A percentile compares a stretch with the other conserved stretches of the same genome.
Evolutionary conservation across 2,329 filamentous ascomycete genomes (phyloP).

Genomic region (Delphinella strobiligena): DNA sequence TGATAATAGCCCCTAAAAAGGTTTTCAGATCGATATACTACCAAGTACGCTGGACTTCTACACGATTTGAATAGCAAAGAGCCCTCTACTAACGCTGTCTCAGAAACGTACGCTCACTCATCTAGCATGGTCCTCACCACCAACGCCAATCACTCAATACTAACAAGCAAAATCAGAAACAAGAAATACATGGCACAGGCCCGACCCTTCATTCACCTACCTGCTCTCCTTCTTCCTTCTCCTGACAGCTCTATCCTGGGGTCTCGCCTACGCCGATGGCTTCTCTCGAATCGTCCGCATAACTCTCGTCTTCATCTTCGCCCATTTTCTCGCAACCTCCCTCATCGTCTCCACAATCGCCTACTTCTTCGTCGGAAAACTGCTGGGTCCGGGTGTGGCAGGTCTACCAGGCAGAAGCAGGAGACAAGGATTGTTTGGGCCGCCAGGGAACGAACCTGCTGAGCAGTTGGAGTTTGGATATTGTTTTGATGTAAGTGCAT

Average conservation of each 20-base stretch:
- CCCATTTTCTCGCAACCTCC: constrained; percentile 51
- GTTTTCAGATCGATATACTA: constrained; percentile 62
- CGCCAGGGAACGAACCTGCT: constrained; percentile 34
- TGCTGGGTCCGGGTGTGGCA: constrained; percentile 46
- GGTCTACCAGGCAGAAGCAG: constrained; percentile 39
- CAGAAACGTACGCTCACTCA: constrained; percentile 19
- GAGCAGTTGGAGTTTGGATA: constrained; percentile 59
- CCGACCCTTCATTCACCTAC: constrained; percentile 59
- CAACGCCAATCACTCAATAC: constrained; percentile 1
- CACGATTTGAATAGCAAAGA: not conserved
- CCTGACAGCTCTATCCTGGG: constrained; percentile 44
- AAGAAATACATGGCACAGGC: constrained; percentile 58
- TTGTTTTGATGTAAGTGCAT: constrained; percentile 57
- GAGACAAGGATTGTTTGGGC: constrained; percentile 46
- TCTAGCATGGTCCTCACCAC: no score
- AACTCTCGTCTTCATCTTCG: constrained; percentile 36
- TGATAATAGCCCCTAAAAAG: constrained; percentile 58
- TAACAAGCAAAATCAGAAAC: constrained; percentile 36
- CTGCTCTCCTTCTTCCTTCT: constrained; percentile 53
- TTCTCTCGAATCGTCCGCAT: constrained; percentile 32
- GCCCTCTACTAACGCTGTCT: not conserved
- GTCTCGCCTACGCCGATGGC: constrained; percentile 40
- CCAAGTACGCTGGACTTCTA: constrained; percentile 38
- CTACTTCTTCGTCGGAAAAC: constrained; percentile 50
- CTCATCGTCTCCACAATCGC: constrained; percentile 49